Percentiles rank a stretch among this genome's conserved stretches.
Conservation (phyloP, 352 stramenopile species). For the Globisporangium megalacanthum region DNA sequence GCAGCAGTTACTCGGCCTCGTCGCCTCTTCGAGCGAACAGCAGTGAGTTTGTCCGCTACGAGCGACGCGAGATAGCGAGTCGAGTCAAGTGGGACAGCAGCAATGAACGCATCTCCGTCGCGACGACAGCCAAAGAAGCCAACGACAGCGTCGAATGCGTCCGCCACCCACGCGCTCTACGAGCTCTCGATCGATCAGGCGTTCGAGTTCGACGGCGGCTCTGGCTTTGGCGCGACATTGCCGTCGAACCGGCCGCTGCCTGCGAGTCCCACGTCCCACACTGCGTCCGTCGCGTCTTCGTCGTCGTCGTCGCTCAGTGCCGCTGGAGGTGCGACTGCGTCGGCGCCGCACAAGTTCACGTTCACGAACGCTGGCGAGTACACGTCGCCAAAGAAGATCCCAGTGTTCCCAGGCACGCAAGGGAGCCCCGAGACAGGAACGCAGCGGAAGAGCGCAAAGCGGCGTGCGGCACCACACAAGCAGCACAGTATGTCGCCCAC, state of each 20-base stretch:
- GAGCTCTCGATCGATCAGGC: constrained; percentile 47
- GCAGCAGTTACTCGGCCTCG: not conserved
- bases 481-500: not conserved
- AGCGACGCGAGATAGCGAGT: not conserved
- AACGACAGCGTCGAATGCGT: not conserved
- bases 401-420: constrained; percentile 56
- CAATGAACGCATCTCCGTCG: constrained; percentile 1
- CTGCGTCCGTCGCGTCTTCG: constrained; percentile 5
- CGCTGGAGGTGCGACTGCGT: not conserved
- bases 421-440: constrained; percentile 49
- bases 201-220: constrained; percentile 71
- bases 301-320: constrained; percentile 10
- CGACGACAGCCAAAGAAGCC: not conserved
- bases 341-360: constrained; percentile 46
- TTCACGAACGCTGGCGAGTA: constrained; percentile 67
- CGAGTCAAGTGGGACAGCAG: no score
- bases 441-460: constrained; percentile 17
- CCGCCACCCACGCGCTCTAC: constrained; percentile 9
- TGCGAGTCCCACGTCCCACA: constrained; percentile 16
- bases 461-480: constrained; percentile 4
- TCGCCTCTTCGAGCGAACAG: not conserved
- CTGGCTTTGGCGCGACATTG: constrained; percentile 51
- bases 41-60: not conserved
- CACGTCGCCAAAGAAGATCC: constrained; percentile 74
- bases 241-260: constrained; percentile 50